Evolutionary conservation across 2,329 filamentous ascomycete species (phyloP), one percentile per base, ranked within the genome.

Genomic region (Orbilia blumenaviensis): DNA sequence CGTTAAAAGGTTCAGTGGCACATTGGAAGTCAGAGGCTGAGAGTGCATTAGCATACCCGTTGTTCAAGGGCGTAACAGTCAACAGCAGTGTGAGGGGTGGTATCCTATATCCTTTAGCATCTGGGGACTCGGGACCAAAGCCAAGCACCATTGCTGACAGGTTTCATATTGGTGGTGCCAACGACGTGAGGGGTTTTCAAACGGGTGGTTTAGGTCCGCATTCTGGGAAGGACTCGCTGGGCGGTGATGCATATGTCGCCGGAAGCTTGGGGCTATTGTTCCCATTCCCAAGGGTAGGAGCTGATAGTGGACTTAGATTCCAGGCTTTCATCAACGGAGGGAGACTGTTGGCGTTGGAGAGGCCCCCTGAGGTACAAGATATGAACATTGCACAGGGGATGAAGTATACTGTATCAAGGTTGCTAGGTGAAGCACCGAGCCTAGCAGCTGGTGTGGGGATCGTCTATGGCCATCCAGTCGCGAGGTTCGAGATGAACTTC

Each of bases 401-500:
- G 82, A 81, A 83, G 12, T 83, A 84, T 32, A 93, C 94, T 0
- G 81, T 96, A 10, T 86, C 85, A 3, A 90, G 94, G 77, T 84
- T 98, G 14, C 85, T 87, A 18, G 91, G 89, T 63, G 93, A 92
- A 2, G 83, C 93, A 27, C 95, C 95, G 0, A 97, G 92, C 82
- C 86, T 93, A 34, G 91, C 94, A 1, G 94, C 93, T 0, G 95
- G 95, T 25, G 84, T 97, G 10, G 95, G 95, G 0, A 85, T 99
- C 21, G 94, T 99, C 0, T 99, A 99, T 82, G 95, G 94, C 2
- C 94, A 98, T 81, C 94, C 94, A 0, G 91, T 94, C 18, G 95
- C 95, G 9, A 86, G 95, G 67, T 97, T 99, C 78, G 95, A 99
- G 85, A 86, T 99, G 79, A 99, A 99, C 84, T 97, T 99, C 82